A percentile compares a stretch with the other conserved stretches of the same genome.
These are phyloP conservation scores for Stachybotrys chlorohalonatus DNA, from an alignment of 2,329 filamentous ascomycete genomes.

Conservation along the genomic window DNA sequence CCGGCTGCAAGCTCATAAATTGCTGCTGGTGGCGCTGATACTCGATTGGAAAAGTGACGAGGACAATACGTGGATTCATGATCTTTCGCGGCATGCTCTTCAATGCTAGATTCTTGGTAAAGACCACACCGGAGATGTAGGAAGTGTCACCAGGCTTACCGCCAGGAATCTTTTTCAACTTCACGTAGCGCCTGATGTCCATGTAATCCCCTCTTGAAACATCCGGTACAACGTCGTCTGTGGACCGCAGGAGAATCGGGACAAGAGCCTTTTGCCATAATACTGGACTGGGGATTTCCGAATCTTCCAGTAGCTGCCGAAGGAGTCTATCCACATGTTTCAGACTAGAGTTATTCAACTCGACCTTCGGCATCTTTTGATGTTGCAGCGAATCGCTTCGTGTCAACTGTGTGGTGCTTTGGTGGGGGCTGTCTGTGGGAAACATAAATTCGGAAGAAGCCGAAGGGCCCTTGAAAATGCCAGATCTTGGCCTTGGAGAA, in stretches of 20 bases:
- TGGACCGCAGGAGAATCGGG: slow-evolving; percentile 82
- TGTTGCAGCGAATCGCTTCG: slow-evolving; percentile 78
- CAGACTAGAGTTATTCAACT: slow-evolving; percentile 79
- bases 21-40: slow-evolving; percentile 82
- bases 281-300: slow-evolving; percentile 58
- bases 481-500: slow-evolving; percentile 60
- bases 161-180: slow-evolving; percentile 91
- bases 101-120: slow-evolving; percentile 91
- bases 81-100: slow-evolving; percentile 95
- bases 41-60: slow-evolving; percentile 91
- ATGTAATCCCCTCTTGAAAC: slow-evolving; percentile 88
- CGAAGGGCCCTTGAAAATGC: slow-evolving; percentile 46
- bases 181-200: slow-evolving; percentile 95
- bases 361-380: slow-evolving; percentile 62
- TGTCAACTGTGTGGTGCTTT: slow-evolving; percentile 44
- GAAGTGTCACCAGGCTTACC: slow-evolving; percentile 83
- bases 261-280: slow-evolving; percentile 88
- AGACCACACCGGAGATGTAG: slow-evolving; percentile 96
- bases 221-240: slow-evolving; percentile 90
- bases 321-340: slow-evolving; percentile 82
- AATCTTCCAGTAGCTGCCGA: slow-evolving; percentile 72
- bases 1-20: slow-evolving; percentile 96
- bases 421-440: slow-evolving; percentile 34
- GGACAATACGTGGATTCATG: slow-evolving; percentile 72
- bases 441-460: slow-evolving; percentile 42